Conservation (phyloP, 2,329 filamentous ascomycete species). For the Colletotrichum sp. region DNA sequence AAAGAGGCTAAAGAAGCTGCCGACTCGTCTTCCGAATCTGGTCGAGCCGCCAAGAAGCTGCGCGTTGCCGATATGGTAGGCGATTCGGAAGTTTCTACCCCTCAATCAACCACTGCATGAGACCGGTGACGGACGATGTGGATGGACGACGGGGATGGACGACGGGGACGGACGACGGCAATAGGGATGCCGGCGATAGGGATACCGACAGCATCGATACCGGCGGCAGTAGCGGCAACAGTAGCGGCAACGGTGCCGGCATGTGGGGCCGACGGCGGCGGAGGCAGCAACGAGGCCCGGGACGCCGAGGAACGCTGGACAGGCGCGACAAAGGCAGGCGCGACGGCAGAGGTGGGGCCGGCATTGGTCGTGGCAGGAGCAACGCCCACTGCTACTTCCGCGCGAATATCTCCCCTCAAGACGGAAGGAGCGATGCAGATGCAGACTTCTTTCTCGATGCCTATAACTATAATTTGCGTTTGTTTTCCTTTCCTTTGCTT, state of each 20-base stretch:
- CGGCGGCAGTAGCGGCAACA: not conserved
- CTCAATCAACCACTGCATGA: constrained; percentile 11
- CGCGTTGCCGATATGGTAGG: constrained; percentile 4
- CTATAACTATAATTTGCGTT: constrained; percentile 20
- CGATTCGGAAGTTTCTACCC: constrained; percentile 17
- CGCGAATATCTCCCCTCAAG: not conserved
- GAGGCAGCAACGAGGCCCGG: too few relatives aligned
- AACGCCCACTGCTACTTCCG: not conserved
- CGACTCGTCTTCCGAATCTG: constrained; percentile 8
- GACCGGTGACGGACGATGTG: not conserved
- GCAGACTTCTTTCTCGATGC: not conserved
- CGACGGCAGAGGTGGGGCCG: not conserved
- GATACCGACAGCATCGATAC: not conserved
- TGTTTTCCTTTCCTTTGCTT: not conserved
- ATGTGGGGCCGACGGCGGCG: not conserved
- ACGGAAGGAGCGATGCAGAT: not conserved
- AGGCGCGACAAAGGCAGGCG: not conserved
- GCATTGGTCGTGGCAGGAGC: not conserved
- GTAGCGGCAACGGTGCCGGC: not conserved
- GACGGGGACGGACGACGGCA: not conserved
- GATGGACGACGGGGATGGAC: not conserved
- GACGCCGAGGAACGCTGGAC: too few relatives aligned
- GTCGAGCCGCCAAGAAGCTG: constrained; percentile 17
- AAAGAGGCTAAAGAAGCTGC: constrained; percentile 30
- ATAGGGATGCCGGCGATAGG: not conserved